Evolutionary conservation across 1,284 basidiomycete species (phyloP).

Genomic region (Hymenochaete sp.): DNA sequence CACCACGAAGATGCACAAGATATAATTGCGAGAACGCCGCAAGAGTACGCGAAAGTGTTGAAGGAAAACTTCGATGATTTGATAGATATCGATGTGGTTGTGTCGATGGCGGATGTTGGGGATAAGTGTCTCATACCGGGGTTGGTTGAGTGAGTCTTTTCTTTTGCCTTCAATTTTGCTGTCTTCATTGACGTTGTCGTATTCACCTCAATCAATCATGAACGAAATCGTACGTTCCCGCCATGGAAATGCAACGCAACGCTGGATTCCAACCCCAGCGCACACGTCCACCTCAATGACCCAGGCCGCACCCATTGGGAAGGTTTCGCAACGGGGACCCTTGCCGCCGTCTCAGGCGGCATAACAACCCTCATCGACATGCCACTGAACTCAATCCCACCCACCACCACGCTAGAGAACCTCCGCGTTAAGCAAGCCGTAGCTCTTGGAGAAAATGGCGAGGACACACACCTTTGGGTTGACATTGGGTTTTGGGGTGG

Average conservation of each 20-base stretch:
- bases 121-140: constrained; percentile 71
- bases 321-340: constrained; percentile 85
- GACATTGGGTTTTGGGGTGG: too few species aligned
- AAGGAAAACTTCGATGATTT: too few species aligned
- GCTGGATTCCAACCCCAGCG: constrained; percentile 36
- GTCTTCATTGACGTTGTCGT: neutral
- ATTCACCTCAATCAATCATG: too few species aligned
- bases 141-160: constrained; percentile 65
- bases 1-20: constrained; percentile 30
- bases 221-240: too few species aligned
- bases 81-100: too few species aligned
- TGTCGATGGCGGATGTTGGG: constrained; percentile 58
- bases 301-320: constrained; percentile 92
- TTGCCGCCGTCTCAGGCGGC: constrained; percentile 82
- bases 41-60: too few species aligned
- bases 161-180: neutral
- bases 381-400: constrained; percentile 93
- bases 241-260: too few species aligned
- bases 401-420: constrained; percentile 77
- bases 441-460: constrained; percentile 67
- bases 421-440: constrained; percentile 62
- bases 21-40: too few species aligned
- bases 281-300: constrained; percentile 90
- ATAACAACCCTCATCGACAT: constrained; percentile 91
- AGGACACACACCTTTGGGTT: constrained; percentile 92